Evolutionary conservation across 352 stramenopile genomes (phyloP), one percentile per base, ranked within the genome.

Genomic region (Pythium rishiriense): DNA sequence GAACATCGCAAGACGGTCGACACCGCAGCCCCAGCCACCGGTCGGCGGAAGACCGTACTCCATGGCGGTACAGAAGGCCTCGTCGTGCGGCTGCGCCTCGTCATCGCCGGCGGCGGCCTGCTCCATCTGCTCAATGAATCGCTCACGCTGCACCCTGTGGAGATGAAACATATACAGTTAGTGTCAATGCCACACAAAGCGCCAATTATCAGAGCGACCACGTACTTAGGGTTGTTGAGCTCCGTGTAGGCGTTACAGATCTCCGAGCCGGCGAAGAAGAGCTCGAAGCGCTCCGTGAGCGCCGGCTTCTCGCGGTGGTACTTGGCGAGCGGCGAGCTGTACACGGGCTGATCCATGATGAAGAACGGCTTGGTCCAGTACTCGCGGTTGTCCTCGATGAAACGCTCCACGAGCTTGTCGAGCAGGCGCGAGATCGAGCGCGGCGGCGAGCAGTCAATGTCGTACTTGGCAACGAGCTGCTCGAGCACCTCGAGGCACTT

Each of bases 191-290:
- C 19, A n/a, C 15, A 43, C 12, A 70, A 68, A 19, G 26, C 24
- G 37, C 10, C 33, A 39, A 9, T 17, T 14, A 39, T 39, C 33
- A 39, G 33, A 3, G 33, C 33, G 10, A 39, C 33, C 31, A 56
- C 58, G 51, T 65, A 69, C 66, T 66, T 90, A 17, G 97, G 97
- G 81, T 99, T 97, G 66, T 98, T 99, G 41, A 99, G 87, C 79
- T 99, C 98, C 70, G 94, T 98, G 83, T 99, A 99, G 15, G 98
- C 97, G 77, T 99, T 99, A 60, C 96, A 98, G 70, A 99, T 91
- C 72, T 99, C 98, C 21, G 94, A 76, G 42, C 97, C 97, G 15
- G 93, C 90, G 4, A 98, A 81, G 79, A 99, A 99, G 24, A 99
- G 81, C 83, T 99, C 98, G 71, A 99, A 99, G 57, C 98, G 87